These are phyloP conservation scores for Blastocystis sp. DNA, from an alignment of 352 stramenopile genomes.

Conservation along the genomic window DNA sequence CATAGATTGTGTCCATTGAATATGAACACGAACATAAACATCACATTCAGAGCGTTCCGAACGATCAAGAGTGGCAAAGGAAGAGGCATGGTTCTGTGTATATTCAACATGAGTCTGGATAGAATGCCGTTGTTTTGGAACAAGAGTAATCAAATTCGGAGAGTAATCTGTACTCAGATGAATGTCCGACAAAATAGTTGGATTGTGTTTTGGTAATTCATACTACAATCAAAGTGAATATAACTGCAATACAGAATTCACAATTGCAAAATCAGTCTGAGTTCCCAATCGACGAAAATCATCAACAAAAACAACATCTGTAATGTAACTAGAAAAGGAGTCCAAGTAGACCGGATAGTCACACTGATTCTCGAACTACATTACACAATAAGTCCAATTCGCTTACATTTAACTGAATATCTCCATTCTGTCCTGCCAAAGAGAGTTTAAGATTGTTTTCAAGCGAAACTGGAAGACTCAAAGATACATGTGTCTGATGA, in stretches of 20 bases:
- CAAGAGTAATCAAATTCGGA: neutral
- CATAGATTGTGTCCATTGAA: neutral
- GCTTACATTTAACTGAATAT: neutral
- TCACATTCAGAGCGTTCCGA: conserved; percentile 1
- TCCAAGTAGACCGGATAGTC: neutral
- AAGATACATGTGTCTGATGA: neutral
- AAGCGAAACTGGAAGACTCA: neutral
- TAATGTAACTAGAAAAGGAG: neutral
- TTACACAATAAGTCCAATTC: neutral
- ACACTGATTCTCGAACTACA: neutral
- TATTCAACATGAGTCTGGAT: neutral
- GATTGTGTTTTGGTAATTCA: neutral
- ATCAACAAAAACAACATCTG: conserved; percentile 7
- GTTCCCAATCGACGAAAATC: neutral
- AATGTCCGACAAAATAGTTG: neutral
- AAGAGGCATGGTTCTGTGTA: neutral
- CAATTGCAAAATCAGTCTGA: neutral
- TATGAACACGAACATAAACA: neutral
- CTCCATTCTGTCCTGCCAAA: too few species aligned
- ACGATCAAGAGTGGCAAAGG: neutral
- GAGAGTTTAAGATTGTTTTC: neutral
- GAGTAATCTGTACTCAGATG: neutral
- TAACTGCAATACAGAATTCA: neutral
- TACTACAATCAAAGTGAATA: neutral
- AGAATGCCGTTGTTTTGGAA: neutral